Evolutionary conservation across 148 eudicot species (phyloP).

Genomic region (Rhododendron griersonianum): DNA sequence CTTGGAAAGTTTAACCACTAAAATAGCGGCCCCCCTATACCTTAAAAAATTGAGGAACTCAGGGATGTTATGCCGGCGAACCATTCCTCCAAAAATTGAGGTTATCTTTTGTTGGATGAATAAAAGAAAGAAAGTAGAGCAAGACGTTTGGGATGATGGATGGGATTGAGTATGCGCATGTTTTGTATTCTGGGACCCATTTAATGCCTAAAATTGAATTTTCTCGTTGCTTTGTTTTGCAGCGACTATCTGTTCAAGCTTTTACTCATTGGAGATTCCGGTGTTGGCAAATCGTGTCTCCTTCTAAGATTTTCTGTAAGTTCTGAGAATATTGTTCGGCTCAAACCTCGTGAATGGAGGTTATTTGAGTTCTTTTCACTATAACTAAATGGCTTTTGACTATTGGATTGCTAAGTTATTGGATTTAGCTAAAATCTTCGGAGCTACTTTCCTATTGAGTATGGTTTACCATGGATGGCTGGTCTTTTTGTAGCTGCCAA

Average conservation of each 20-base stretch:
- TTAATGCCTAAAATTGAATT: not conserved
- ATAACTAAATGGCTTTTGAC: not conserved
- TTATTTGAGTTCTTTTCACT: not conserved
- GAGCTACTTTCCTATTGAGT: not conserved
- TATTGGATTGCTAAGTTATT: not conserved
- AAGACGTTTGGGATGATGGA: not conserved
- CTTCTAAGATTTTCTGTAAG: constrained; percentile 22
- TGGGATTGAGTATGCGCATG: not conserved
- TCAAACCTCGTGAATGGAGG: not conserved
- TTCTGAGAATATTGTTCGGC: not conserved
- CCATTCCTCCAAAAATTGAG: too few relatives aligned
- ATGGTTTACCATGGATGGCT: not conserved
- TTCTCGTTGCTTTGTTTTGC: not conserved
- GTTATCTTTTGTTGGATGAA: too few relatives aligned
- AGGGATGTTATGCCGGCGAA: too few relatives aligned
- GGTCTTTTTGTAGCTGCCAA: not conserved
- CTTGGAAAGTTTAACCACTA: too few relatives aligned
- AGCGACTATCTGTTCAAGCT: constrained; percentile 27
- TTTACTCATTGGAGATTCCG: constrained; percentile 24
- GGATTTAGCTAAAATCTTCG: not conserved
- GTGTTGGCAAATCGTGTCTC: constrained; percentile 25
- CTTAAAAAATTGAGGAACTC: too few relatives aligned
- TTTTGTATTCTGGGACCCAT: not conserved
- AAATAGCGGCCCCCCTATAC: too few relatives aligned
- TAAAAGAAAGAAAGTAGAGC: not conserved